Evolutionary conservation across 2,329 filamentous ascomycete genomes (phyloP), one percentile per base, ranked within the genome.

Genomic region (Apiospora pterosperma): DNA sequence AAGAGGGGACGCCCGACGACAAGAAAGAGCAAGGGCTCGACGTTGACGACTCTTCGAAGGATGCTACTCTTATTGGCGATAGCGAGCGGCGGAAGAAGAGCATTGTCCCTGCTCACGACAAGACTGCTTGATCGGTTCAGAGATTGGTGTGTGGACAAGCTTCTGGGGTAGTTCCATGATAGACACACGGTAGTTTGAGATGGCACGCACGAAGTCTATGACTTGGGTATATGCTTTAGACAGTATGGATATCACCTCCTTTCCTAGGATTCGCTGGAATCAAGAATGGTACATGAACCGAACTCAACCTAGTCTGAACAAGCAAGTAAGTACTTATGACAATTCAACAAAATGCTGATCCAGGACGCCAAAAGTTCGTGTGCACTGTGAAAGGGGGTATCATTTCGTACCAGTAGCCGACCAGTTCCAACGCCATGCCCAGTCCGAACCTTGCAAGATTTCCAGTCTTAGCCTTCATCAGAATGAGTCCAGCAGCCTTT

Each of bases 401-500:
- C 61, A 63, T 63, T 58, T 58, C 61, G 41, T 62, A 36, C 61
- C 38, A 25, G 61, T 36, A 55, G 21, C 28, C 31, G 28, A 21
- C 19, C 61, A 11, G 19, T 36, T 10, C 41, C 31, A 62, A 62
- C 61, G 28, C 62, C 62, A 25, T 41, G 23, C 23, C 39, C 41
- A 38, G 16, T 12, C 16, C n/a, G 16, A 42, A 36, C 19, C 21
- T 8, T 7, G 2, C 12, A 28, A 28, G 25, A 8, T 19, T 28
- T 28, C 23, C 7, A 52, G 14, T 52, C 10, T 6, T 1, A 55
- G 7, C 14, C 6, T 25, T 23, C n/a, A 2, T 60, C 58, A 60
- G n/a, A 60, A 39, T 25, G 58, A 69, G 59, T 76, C 76, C 63
- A 84, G 68, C 28, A 85, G 71, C 6, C 73, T 74, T 36, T 79